These are phyloP conservation scores for Pestalotiopsis sp. DNA, from an alignment of 2,329 filamentous ascomycete species.

Conservation along the genomic window DNA sequence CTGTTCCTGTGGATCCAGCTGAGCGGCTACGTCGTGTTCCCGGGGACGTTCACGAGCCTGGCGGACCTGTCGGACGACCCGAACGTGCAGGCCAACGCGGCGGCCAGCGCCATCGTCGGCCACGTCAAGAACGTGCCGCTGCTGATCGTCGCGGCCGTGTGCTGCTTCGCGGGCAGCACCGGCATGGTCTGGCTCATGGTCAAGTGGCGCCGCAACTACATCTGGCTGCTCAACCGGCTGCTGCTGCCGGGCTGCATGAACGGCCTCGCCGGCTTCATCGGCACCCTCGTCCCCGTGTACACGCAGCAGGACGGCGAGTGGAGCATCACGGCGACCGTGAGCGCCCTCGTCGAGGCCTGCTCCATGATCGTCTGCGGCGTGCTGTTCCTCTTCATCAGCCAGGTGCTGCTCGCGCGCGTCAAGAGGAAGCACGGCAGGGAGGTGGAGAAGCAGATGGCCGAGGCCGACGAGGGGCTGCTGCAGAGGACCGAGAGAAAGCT, in stretches of 20 bases:
- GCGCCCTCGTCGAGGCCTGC: conserved; percentile 38
- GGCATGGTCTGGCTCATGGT: conserved; percentile 35
- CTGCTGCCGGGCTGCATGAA: conserved; percentile 50
- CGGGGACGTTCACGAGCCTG: conserved; percentile 52
- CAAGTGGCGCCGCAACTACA: conserved; percentile 52
- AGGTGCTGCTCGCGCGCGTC: conserved; percentile 32
- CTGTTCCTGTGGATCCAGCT: conserved; percentile 52
- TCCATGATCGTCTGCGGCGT: conserved; percentile 27
- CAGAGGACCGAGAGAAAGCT: conserved; percentile 9
- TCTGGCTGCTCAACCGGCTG: conserved; percentile 56
- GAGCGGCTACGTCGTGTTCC: conserved; percentile 53
- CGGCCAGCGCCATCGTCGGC: conserved; percentile 9
- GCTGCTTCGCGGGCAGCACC: conserved; percentile 41
- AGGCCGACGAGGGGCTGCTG: conserved; percentile 4
- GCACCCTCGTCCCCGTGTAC: conserved; percentile 52
- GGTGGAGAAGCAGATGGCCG: conserved; percentile 6
- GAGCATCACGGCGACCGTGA: conserved; percentile 44
- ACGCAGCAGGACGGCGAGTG: conserved; percentile 46
- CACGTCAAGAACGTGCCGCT: conserved; percentile 31
- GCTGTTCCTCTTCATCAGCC: conserved; percentile 34
- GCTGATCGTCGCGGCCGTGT: conserved; percentile 44
- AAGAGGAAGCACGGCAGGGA: conserved; percentile 29
- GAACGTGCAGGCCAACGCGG: conserved; percentile 15
- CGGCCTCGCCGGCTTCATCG: conserved; percentile 50
- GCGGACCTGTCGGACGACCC: conserved; percentile 30